These are phyloP conservation scores for Cutaneotrichosporon sp. DNA, from an alignment of 1,284 basidiomycete genomes.

Conservation along the genomic window DNA sequence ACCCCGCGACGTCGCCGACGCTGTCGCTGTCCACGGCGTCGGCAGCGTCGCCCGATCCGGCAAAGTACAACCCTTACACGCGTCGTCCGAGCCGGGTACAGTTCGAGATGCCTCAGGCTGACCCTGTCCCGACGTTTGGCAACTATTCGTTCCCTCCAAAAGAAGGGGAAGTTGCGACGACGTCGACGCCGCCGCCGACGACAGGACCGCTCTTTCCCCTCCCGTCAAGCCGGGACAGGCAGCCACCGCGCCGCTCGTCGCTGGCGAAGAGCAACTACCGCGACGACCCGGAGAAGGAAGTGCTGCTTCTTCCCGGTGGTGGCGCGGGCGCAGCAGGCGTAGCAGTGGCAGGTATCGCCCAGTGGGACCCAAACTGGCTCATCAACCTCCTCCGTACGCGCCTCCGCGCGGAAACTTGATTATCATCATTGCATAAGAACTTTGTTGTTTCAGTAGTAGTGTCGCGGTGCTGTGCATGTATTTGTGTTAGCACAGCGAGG, in stretches of 20 bases:
- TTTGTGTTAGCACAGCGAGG: too few relatives aligned
- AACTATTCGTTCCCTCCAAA: slow-evolving; percentile 21
- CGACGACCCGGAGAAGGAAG: background rate
- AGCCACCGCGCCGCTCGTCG: slow-evolving; percentile 17
- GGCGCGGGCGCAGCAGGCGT: too few relatives aligned
- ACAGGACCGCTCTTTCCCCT: slow-evolving; percentile 1
- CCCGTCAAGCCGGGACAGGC: slow-evolving; percentile 8
- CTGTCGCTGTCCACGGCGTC: background rate
- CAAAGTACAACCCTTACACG: slow-evolving; percentile 10
- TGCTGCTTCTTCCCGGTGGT: too few relatives aligned
- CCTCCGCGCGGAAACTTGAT: slow-evolving; percentile 17
- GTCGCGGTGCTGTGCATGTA: too few relatives aligned
- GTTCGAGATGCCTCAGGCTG: slow-evolving; percentile 33
- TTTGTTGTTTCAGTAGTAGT: too few relatives aligned
- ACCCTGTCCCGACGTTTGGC: slow-evolving; percentile 3
- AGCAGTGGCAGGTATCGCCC: slow-evolving; percentile 27
- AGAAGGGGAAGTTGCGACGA: background rate
- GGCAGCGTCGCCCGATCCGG: slow-evolving; percentile 5
- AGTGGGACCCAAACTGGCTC: slow-evolving; percentile 45
- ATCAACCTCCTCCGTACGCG: slow-evolving; percentile 29
- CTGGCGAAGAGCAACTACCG: slow-evolving; percentile 14
- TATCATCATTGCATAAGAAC: background rate
- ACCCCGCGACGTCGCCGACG: too few relatives aligned
- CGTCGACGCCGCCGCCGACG: background rate
- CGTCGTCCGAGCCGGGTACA: slow-evolving; percentile 45